Percentiles rank a stretch among this genome's conserved stretches.
Conservation (phyloP, 2,329 filamentous ascomycete species). For the Talaromyces sp. region DNA sequence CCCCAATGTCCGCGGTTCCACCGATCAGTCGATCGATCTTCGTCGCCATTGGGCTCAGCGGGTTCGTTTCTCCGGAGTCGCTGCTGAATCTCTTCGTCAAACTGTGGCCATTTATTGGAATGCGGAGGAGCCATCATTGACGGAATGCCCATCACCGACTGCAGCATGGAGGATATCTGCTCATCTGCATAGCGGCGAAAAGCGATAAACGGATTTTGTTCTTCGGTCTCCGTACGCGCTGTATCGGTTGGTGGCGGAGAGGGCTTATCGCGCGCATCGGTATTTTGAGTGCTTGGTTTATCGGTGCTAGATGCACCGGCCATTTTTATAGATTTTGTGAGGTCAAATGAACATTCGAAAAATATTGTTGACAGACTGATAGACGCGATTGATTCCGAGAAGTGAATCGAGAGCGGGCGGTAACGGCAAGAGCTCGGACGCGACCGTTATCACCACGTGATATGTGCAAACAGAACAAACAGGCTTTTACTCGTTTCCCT, state of each 20-base stretch:
- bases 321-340: slow-evolving; percentile 4
- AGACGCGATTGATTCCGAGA: neutral
- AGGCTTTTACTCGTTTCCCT: neutral
- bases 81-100: slow-evolving; percentile 26
- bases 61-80: slow-evolving; percentile 16
- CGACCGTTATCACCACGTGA: slow-evolving; percentile 27
- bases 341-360: neutral
- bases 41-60: neutral
- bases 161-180: slow-evolving; percentile 52
- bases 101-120: slow-evolving; percentile 31
- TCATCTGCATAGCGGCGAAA: slow-evolving; percentile 60
- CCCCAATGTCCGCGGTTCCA: slow-evolving; percentile 9
- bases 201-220: slow-evolving; percentile 54
- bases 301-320: slow-evolving; percentile 5
- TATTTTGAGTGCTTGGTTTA: slow-evolving; percentile 1
- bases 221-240: slow-evolving; percentile 22
- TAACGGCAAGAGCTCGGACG: slow-evolving; percentile 19
- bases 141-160: slow-evolving; percentile 47
- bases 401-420: slow-evolving; percentile 25
- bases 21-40: neutral
- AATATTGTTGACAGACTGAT: neutral
- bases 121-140: slow-evolving; percentile 29
- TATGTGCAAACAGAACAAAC: slow-evolving; percentile 15
- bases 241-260: slow-evolving; percentile 13
- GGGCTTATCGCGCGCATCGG: slow-evolving; percentile 8